Percentiles rank a stretch among this genome's conserved stretches.
Evolutionary conservation across 148 eudicot species (phyloP).

Genomic region (Rhododendron mucronatum): DNA sequence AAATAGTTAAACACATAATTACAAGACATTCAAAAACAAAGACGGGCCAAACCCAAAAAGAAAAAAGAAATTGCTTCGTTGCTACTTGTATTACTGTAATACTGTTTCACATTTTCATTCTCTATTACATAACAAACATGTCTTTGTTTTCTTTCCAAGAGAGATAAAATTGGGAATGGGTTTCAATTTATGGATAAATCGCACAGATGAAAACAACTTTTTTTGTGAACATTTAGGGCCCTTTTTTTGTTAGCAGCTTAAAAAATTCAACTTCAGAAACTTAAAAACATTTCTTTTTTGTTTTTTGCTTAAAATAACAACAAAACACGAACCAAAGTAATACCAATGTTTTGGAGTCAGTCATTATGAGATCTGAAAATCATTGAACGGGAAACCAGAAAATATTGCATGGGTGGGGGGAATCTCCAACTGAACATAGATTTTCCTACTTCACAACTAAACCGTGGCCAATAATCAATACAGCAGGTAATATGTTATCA

Average conservation of each 20-base stretch:
- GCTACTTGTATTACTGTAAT: not conserved
- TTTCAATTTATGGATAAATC: not conserved
- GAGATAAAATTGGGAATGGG: not conserved
- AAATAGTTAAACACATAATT: slow-evolving; percentile 9
- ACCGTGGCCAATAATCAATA: not conserved
- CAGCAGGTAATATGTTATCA: slow-evolving; percentile 47
- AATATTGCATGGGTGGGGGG: not conserved
- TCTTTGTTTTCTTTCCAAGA: not conserved
- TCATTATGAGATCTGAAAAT: not conserved
- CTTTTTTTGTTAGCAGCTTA: not conserved
- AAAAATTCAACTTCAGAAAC: not conserved
- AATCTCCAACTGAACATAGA: slow-evolving; percentile 1
- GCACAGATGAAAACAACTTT: not conserved
- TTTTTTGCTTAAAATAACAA: not conserved
- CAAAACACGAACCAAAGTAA: not conserved
- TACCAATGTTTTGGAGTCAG: not conserved
- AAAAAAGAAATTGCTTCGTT: not conserved
- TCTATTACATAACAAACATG: not conserved
- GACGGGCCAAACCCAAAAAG: not conserved
- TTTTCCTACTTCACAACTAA: not conserved
- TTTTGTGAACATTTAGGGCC: not conserved
- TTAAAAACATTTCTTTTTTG: not conserved
- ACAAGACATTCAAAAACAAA: not conserved
- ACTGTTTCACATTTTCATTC: not conserved
- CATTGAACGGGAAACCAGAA: not conserved